Percentiles rank a stretch among this genome's conserved stretches.
Conservation (phyloP, 768 basidiomycete species). For the Leccinum olivaceopallidum region DNA sequence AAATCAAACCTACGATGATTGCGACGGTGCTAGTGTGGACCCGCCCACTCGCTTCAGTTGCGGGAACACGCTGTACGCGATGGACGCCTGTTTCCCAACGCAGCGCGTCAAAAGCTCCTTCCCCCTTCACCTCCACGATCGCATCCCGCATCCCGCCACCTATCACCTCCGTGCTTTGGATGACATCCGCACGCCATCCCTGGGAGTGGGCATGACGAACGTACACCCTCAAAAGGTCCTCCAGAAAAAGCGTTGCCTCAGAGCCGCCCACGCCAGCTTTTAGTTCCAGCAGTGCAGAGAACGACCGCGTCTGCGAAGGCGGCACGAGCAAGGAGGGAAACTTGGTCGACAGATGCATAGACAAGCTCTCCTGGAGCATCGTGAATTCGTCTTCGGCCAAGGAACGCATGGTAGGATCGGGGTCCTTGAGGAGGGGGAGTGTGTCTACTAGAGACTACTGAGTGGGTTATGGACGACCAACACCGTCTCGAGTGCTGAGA, state of each 20-base stretch:
- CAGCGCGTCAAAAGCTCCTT: conserved; percentile 75
- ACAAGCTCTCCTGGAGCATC: conserved; percentile 39
- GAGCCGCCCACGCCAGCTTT: conserved; percentile 93
- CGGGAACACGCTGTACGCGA: conserved; percentile 91
- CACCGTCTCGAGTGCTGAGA: background rate
- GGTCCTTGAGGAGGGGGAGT: conserved; percentile 60
- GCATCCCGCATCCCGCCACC: conserved; percentile 76
- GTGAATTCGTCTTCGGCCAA: conserved; percentile 71
- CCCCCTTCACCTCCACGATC: conserved; percentile 75
- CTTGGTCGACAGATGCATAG: conserved; percentile 33
- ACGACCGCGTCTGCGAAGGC: conserved; percentile 57
- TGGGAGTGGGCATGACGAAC: conserved; percentile 53
- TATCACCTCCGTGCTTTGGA: conserved; percentile 58
- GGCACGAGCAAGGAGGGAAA: conserved; percentile 79
- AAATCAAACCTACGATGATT: conserved; percentile 60
- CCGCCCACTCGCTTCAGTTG: conserved; percentile 84
- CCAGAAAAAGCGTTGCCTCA: conserved; percentile 81
- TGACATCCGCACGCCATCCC: conserved; percentile 63
- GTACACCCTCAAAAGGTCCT: conserved; percentile 83
- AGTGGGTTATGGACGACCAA: conserved; percentile 18
- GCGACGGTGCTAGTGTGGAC: conserved; percentile 92
- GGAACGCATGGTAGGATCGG: conserved; percentile 72
- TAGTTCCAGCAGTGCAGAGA: conserved; percentile 85
- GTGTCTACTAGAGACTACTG: conserved; percentile 70
- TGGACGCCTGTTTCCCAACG: conserved; percentile 96